phyloP scores from a whole-genome alignment of 2,329 filamentous ascomycete genomes.

The Clonostachys rosea region DNA sequence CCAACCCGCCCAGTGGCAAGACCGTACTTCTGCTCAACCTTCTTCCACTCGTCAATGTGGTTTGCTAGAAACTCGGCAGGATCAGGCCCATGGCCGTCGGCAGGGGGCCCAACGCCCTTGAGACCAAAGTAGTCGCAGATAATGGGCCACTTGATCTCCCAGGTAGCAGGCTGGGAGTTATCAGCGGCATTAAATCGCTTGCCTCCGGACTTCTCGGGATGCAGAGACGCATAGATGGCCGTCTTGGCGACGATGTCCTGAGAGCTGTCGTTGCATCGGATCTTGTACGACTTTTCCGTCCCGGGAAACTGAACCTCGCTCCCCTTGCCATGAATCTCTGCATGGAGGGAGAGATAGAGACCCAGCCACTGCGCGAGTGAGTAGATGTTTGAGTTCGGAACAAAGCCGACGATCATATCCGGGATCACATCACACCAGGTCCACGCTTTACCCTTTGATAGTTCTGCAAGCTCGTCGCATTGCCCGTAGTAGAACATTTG shows the following conservation, averaged over 20 bases:
- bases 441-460: conserved; percentile 30
- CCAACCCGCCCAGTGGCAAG: conserved; percentile 20
- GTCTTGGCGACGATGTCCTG: conserved; percentile 31
- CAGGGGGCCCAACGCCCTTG: conserved; percentile 25
- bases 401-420: conserved; percentile 35
- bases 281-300: conserved; percentile 20
- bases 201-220: conserved; percentile 27
- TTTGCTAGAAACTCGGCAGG: conserved; percentile 20
- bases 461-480: conserved; percentile 27
- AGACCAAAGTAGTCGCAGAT: conserved; percentile 40
- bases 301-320: conserved; percentile 27
- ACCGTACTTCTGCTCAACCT: conserved; percentile 22
- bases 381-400: conserved; percentile 35
- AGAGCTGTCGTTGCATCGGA: conserved; percentile 24
- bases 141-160: conserved; percentile 37
- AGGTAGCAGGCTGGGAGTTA: conserved; percentile 23
- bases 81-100: conserved; percentile 18
- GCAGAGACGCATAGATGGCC: conserved; percentile 31
- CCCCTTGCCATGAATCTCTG: conserved; percentile 24
- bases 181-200: conserved; percentile 36
- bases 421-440: conserved; percentile 36
- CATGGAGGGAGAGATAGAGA: conserved; percentile 27
- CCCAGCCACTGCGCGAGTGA: conserved; percentile 31
- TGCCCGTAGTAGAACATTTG: conserved; percentile 42
- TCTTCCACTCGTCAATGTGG: conserved; percentile 21